These are phyloP conservation scores for Hygrophorus russula DNA, from an alignment of 768 basidiomycete species.

Conservation along the genomic window DNA sequence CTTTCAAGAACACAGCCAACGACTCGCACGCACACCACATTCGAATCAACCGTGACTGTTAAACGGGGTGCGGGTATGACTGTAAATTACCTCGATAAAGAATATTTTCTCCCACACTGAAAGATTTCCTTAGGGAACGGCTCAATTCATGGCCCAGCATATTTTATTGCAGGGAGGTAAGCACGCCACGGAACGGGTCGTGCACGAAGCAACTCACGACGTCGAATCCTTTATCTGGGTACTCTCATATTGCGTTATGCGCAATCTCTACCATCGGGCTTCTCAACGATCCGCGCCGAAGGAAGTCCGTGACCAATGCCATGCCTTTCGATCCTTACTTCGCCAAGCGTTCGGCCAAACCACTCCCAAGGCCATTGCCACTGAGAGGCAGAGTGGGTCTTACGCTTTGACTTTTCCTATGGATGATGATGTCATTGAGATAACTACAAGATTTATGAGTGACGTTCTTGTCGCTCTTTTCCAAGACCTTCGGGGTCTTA, in stretches of 20 bases:
- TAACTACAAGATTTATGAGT: too few species aligned
- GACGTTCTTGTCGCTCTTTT: too few species aligned
- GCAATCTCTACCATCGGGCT: not conserved
- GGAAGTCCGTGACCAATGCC: too few species aligned
- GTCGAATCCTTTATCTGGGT: slow-evolving; percentile 7
- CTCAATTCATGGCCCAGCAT: slow-evolving; percentile 14
- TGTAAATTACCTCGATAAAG: slow-evolving; percentile 5
- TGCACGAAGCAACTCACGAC: slow-evolving; percentile 3
- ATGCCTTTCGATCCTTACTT: too few species aligned
- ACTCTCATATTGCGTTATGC: slow-evolving; percentile 1
- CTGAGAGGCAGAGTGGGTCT: too few species aligned
- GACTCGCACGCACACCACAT: slow-evolving; percentile 5
- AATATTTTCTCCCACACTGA: not conserved
- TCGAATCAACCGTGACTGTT: slow-evolving; percentile 2
- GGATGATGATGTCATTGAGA: too few species aligned
- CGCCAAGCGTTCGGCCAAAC: too few species aligned
- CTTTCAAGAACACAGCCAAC: not conserved
- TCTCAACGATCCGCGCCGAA: too few species aligned
- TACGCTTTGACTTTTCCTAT: too few species aligned
- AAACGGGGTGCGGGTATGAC: slow-evolving; percentile 11
- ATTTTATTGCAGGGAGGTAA: slow-evolving; percentile 2
- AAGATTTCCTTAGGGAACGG: slow-evolving; percentile 11
- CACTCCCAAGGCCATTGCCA: too few species aligned
- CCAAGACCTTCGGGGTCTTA: too few species aligned
- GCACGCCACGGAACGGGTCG: not conserved